Base-by-base conservation (phyloP, 768 basidiomycete species). In the Tricholoma terreum region DNA sequence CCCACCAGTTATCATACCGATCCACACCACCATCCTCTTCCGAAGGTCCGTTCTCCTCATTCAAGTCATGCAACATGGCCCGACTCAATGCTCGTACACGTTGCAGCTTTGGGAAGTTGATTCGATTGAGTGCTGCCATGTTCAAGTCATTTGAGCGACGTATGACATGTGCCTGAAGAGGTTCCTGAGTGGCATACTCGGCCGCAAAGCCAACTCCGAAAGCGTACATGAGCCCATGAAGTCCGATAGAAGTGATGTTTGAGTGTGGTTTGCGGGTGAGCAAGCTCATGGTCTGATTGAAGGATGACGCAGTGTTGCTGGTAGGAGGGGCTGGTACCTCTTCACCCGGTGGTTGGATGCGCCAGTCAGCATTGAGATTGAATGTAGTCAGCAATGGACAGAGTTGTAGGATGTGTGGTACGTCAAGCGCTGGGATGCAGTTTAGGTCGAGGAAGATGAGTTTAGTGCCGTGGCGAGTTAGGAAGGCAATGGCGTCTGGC, bases 281-380 rank as follows among this genome's bases (percentile, higher is more conserved):
- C 30, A 69, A 65, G 58, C 72, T 76, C 58, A 67, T 71, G 50
- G 75, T 70, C 43, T 71, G 73, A 50, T 65, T 64, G 43, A 31
- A 60, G 24, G 54, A 63, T 43, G 50, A 36, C 15, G 57, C 42
- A 10, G 52, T 61, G 11, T 58, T 60, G 40, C 60, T 60, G 19
- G 59, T 56, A 3, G 52, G 40, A 2, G 63, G 35, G 30, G 24
- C 65, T 58, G 19, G 64, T 55, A 58, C 58, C 3, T 55, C 59
- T 42, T 56, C 55, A 24, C 55, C 60, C 1, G 58, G 56, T 7
- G 59, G 57, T 40, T 61, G 58, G 30, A 63, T 43, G 52, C 80
- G 79, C 89, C 90, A 90, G 66, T 92, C 90, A 24, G 79, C 83
- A 65, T 90, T 91, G 74, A 92, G 90, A 21, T 80, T 77, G 66